Evolutionary conservation across 345 rosid species (phyloP), one percentile per base, ranked within the genome.

Genomic region (Mangifera indica): DNA sequence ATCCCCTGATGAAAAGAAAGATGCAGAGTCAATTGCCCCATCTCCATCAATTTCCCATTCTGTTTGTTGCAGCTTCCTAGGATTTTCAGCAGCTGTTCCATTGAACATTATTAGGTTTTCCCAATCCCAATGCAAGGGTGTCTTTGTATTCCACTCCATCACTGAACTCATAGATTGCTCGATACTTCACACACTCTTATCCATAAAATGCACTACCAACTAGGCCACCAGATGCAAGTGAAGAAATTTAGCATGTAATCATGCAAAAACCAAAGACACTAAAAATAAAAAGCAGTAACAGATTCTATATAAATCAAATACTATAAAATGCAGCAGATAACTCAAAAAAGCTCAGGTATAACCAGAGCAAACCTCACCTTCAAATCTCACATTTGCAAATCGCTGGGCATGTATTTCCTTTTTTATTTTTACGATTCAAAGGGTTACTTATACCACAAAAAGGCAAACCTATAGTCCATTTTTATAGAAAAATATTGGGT

Each of bases 131-230:
- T 79, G 91, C 69, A 80, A 66, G 42, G 91, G 79, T 48, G 79
- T 81, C 81, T 89, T 94, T 9, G 83, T 69, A 77, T 92, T 92
- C 91, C 95, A 88, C 82, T 90, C 98, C 98, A 90, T 92, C 54
- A 81, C 63, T 48, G 77, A 83, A 79, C 79, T 88, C 85, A 74
- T 70, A 80, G 81, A 71, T 70, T 34, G 63, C 75, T 61, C 21
- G 46, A 64, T 48, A 8, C 14, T 60, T 34, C 51, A 53, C 10
- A 49, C 66, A 62, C 21, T 65, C 74, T 64, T 60, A 66, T 67
- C 70, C 79, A 75, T 71, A 62, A 61, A 67, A 75, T 51, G 42
- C 20, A 44, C 42, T 66, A 63, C 57, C 55, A 67, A 62, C 71
- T 9, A 34, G 25, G 60, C 20, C 58, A 55, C 57, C 69, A 67